phyloP scores from a whole-genome alignment of 2,329 filamentous ascomycete species.

The Aspergillus piperis region DNA sequence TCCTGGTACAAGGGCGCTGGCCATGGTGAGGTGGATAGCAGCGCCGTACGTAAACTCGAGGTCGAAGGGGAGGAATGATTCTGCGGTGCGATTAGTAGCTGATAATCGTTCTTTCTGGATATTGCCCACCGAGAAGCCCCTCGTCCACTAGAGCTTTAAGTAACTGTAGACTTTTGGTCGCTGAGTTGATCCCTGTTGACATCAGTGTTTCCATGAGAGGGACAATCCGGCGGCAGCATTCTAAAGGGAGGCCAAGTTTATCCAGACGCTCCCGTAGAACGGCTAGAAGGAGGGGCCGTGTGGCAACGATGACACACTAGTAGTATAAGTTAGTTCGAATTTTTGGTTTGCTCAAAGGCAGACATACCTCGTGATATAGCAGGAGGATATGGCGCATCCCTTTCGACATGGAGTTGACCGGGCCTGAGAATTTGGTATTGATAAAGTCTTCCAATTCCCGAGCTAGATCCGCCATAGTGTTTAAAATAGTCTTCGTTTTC shows the following conservation, averaged over 20 bases:
- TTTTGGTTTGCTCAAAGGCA: background rate
- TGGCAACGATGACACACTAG: constrained; percentile 9
- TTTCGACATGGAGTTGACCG: constrained; percentile 37
- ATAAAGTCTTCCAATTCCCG: constrained; percentile 43
- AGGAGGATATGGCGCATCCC: constrained; percentile 42
- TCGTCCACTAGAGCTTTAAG: background rate
- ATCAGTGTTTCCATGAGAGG: constrained; percentile 5
- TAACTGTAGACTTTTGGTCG: constrained; percentile 1
- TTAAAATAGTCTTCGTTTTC: constrained; percentile 37
- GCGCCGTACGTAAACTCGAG: constrained; percentile 41
- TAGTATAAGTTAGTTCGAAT: constrained; percentile 16
- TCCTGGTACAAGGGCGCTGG: constrained; percentile 38
- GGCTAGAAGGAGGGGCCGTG: constrained; percentile 5
- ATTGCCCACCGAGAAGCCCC: constrained; percentile 3
- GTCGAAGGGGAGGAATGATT: constrained; percentile 44
- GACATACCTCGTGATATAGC: constrained; percentile 42
- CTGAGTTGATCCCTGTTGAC: constrained; percentile 1
- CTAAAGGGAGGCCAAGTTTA: background rate
- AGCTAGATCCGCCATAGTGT: constrained; percentile 40
- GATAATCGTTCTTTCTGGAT: background rate
- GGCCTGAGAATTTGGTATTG: constrained; percentile 32
- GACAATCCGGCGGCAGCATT: background rate
- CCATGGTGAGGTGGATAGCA: constrained; percentile 41
- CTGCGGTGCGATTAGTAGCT: constrained; percentile 20
- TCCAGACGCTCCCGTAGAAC: constrained; percentile 6